Base-by-base conservation (phyloP, 169 alveolate genomes). In the Plasmodium sp. region DNA sequence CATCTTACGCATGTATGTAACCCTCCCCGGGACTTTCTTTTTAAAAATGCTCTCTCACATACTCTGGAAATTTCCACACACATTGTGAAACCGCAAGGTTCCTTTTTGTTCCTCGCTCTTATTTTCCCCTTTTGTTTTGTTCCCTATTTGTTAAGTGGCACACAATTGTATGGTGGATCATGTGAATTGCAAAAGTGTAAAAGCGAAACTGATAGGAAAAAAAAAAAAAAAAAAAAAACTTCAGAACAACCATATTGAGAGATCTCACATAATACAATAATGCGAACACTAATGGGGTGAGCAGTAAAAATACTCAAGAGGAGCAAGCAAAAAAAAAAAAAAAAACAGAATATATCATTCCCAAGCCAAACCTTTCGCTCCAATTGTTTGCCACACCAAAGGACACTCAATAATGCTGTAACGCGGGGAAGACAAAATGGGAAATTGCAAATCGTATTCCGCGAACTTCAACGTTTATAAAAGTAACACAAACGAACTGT, bases 361-460 rank as follows among this genome's bases (percentile, higher is more conserved):
- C n/a, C 33, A 82, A 83, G 27, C 72, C 12, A 16, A 56, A 74
- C 6, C 72, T 33, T 5, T 56, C 33, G 58, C 18, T 34, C 27
- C 74, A 80, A 43, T 54, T 83, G 77, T 83, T 58, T 14, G 56
- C 33, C 74, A 10, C 18, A 56, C 77, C 39, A 83, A 83, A 51
- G 34, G 10, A 67, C n/a, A 67, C 12, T 22, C 5, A 33, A 58
- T 83, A 83, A 83, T 83, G 91, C 43, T 83, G 73, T 56, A 83
- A 83, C 48, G 10, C 56, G 36, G 58, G n/a, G 73, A 86, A 71
- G 81, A 22, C 18, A 86, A 34, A 86, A 86, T 86, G 93, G 93
- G 93, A 27, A 86, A 86, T 36, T 86, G 93, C 45, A 79, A 75
- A 27, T 86, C 86, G n/a, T 86, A 86, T 75, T 86, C 93, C 41